Percentiles rank a stretch among this genome's conserved stretches.
phyloP scores from a whole-genome alignment of 768 basidiomycete species.

The Mycena galopus region DNA sequence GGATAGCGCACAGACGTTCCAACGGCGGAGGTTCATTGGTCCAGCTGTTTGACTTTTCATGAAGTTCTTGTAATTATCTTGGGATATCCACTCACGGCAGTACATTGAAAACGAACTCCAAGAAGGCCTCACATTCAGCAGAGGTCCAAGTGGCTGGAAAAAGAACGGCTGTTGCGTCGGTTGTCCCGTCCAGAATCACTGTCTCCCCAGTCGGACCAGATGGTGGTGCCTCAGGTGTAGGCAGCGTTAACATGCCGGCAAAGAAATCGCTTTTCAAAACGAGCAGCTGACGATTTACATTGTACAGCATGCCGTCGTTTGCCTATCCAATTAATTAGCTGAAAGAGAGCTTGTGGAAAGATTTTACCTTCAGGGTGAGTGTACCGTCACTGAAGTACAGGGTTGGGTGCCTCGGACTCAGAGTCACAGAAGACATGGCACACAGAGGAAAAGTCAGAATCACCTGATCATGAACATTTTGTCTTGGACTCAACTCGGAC shows the following conservation, averaged over 20 bases:
- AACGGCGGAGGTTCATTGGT: not conserved
- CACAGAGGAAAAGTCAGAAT: too few relatives aligned
- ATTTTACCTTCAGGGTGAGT: constrained; percentile 1
- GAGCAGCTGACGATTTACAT: not conserved
- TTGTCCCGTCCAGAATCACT: not conserved
- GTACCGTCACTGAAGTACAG: constrained; percentile 1
- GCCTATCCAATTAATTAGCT: not conserved
- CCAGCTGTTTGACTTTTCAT: constrained; percentile 13
- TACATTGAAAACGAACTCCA: too few relatives aligned
- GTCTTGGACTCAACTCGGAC: too few relatives aligned
- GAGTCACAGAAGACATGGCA: not conserved
- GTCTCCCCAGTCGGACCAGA: too few relatives aligned
- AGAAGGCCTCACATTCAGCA: too few relatives aligned
- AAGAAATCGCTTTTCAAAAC: not conserved
- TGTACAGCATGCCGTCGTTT: not conserved
- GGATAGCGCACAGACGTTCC: not conserved
- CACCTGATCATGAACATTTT: too few relatives aligned
- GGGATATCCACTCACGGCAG: too few relatives aligned
- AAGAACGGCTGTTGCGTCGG: not conserved
- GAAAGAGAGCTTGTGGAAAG: too few relatives aligned
- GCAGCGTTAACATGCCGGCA: not conserved
- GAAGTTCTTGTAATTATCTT: too few relatives aligned
- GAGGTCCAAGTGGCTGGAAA: too few relatives aligned
- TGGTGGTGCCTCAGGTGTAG: not conserved
- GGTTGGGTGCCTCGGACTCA: not conserved